A percentile compares a stretch with the other conserved stretches of the same genome.
Conservation (phyloP, 83 land plant species). For the Isoetes engelmannii region DNA sequence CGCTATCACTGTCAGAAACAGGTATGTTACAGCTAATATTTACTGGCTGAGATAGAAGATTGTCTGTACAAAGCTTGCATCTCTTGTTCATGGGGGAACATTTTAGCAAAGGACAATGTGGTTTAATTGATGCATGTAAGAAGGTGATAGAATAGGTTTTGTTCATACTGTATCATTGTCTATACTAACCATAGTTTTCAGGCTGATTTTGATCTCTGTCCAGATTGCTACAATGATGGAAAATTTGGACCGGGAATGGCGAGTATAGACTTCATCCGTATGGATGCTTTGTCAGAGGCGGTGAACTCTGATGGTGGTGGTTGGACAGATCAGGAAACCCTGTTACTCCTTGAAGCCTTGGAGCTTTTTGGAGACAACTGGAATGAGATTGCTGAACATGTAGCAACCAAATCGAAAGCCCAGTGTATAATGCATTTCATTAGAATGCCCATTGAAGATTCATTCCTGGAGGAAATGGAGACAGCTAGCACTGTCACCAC, state of each 20-base stretch:
- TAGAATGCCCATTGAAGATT: constrained; percentile 84
- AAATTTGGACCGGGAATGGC: constrained; percentile 82
- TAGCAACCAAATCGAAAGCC: constrained; percentile 89
- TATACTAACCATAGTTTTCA: constrained; percentile 29
- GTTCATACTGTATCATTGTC: not conserved
- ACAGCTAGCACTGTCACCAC: constrained; percentile 18
- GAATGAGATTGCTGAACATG: constrained; percentile 98
- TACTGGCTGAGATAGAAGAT: not conserved
- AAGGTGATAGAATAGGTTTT: not conserved
- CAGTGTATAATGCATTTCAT: constrained; percentile 93
- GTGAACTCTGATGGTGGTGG: constrained; percentile 63
- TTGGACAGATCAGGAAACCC: constrained; percentile 98
- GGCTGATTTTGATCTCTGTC: constrained; percentile 98
- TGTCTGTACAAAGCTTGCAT: too few species aligned
- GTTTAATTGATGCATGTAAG: too few species aligned
- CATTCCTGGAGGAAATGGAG: constrained; percentile 57
- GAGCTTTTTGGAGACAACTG: constrained; percentile 90
- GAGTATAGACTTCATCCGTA: constrained; percentile 77
- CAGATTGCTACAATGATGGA: constrained; percentile 75
- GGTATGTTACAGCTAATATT: constrained; percentile 34
- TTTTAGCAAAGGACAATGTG: too few species aligned
- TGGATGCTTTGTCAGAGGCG: constrained; percentile 71
- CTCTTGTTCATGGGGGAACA: too few species aligned
- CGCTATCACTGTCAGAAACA: constrained; percentile 96
- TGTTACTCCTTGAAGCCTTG: constrained; percentile 86